Evolutionary conservation across 148 eudicot species (phyloP), one percentile per base, ranked within the genome.

Genomic region (Simmondsia chinensis): DNA sequence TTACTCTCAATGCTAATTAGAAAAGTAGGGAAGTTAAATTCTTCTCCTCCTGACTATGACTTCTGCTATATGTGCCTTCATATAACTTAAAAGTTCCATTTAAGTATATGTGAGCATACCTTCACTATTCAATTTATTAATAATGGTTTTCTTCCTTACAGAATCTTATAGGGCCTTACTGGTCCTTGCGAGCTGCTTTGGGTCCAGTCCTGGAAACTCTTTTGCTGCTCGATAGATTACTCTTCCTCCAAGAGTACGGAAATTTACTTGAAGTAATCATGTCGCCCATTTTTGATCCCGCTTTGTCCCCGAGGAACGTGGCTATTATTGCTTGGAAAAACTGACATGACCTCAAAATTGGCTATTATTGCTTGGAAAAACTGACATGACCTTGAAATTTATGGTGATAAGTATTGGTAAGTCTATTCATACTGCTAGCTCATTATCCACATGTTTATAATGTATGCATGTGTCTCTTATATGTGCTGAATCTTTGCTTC

Each of bases 181-280:
- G 95, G 97, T 81, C 95, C 39, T 65, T 89, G 58, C 70, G 97
- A 38, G 88, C 94, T 69, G 76, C 88, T 30, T 32, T 89, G 57
- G 97, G 97, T 33, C 95, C 95, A 23, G 60, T 84, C 46, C 43
- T 84, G 59, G 97, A 89, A 65, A 81, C 95, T 28, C 57, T 89
- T 23, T 8, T 89, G 56, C 77, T 81, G 43, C 93, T 89, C 13
- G 97, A 89, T 65, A 74, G 97, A 46, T 52, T 89, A 46, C 50
- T 89, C 52, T 89, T 73, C 61, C 87, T 89, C 43, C 97, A 89
- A 68, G 93, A 89, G 71, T 80, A 73, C 63, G 74, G 73, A 33
- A 45, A 28, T 54, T 46, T 44, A 2, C 30, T 80, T 6, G 68
- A 73, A 49, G 82, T 70, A 42, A 30, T 24, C 28, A 43, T 80